Conservation (phyloP, 192 early-diverging fungal genomes). For the Coemansia javaensis region DNA sequence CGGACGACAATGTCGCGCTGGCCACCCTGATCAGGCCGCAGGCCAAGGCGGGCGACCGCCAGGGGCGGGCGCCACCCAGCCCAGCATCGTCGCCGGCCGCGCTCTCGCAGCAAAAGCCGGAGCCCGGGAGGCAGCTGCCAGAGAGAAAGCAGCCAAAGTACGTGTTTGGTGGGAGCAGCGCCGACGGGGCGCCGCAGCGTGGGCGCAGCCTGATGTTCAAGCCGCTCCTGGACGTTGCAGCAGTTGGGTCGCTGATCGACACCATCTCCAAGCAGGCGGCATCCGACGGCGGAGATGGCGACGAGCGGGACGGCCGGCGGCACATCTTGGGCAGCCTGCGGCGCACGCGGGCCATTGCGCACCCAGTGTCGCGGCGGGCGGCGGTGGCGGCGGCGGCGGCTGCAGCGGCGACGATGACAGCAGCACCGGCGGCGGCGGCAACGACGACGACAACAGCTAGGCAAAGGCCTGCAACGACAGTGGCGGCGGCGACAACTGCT, state of each 20-base stretch:
- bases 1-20: slow-evolving; percentile 3
- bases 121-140: background rate
- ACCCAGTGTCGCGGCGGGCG: background rate
- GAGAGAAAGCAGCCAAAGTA: background rate
- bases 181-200: slow-evolving; percentile 14
- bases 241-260: slow-evolving; percentile 35
- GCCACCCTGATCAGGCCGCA: background rate
- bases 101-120: background rate
- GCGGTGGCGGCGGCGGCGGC: background rate
- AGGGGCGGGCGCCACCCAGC: background rate
- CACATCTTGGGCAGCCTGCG: slow-evolving; percentile 21
- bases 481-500: background rate
- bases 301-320: background rate
- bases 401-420: background rate
- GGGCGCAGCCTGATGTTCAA: slow-evolving; percentile 45
- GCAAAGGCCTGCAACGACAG: too few species aligned
- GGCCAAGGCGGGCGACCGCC: background rate
- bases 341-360: slow-evolving; percentile 1
- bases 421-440: background rate
- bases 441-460: too few species aligned
- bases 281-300: background rate
- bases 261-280: slow-evolving; percentile 3
- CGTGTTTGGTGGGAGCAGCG: background rate
- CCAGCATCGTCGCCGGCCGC: background rate
- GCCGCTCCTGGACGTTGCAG: slow-evolving; percentile 28